Base-by-base conservation (phyloP, 371 early-diverging fungal genomes). In the Syncephalastrum monosporum region DNA sequence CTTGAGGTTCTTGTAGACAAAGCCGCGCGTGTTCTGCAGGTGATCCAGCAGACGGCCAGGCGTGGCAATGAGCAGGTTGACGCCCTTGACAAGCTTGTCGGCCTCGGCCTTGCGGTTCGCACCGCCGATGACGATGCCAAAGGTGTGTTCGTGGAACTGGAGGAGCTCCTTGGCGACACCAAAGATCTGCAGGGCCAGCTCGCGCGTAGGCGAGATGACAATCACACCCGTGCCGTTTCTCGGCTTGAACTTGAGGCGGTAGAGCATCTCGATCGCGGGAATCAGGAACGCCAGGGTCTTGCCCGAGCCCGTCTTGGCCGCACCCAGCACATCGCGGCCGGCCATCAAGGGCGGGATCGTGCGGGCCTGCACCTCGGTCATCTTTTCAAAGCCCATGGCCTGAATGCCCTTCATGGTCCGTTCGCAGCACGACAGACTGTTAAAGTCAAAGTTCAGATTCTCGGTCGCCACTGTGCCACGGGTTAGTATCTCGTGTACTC, bases 161-260 rank as follows among this genome's bases (percentile, higher is more conserved):
- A 94, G 71, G 44, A 99, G 83, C 44, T 95, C 96, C 60, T 95
- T 93, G 23, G 97, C 95, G 41, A 98, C 98, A 19, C 97, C 95
- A 75, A 94, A 95, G 63, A 99, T 99, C 76, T 99, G 99, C 56
- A 99, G 81, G 33, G 99, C 98, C 54, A 99, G 84, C 81, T 99
- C 99, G 69, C 99, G 90, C 42, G 99, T 99, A 17, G 99, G 99
- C 10, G 98, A 90, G 55, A 99, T 96, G 59, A 99, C 86, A 50
- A 99, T 74, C 19, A 94, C 91, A 54, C 98, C 98, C 1, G 98
- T 97, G 55, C 94, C 99, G 65, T 97, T 97, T 69, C 97, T 87
- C 24, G 98, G 93, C 82, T 97, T 97, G 63, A 88, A 86, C 69
- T 90, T 88, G 21, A 94, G 78, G 59, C 81, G 89, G 60, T 83